Evolutionary conservation across 352 stramenopile genomes (phyloP).

Genomic region (Phytophthora hybrid): DNA sequence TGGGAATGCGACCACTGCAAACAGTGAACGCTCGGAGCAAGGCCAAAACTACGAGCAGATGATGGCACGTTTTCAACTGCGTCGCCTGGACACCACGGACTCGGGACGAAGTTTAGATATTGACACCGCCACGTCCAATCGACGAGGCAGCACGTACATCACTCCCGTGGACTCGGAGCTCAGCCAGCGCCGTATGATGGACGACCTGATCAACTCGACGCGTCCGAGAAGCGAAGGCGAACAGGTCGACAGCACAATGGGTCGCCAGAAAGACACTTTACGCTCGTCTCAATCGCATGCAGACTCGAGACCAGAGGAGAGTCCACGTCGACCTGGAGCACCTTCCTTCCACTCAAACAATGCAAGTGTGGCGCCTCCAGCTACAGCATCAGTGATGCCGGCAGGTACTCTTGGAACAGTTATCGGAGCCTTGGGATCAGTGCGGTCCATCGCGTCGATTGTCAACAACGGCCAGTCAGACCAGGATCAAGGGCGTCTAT

Average conservation of each 20-base stretch:
- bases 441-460: conserved; percentile 9
- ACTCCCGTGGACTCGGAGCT: conserved; percentile 25
- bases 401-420: conserved; percentile 6
- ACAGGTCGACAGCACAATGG: conserved; percentile 14
- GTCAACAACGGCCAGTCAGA: conserved; percentile 13
- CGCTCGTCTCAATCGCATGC: conserved; percentile 16
- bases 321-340: conserved; percentile 21
- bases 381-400: conserved; percentile 17
- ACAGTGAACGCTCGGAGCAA: conserved; percentile 4
- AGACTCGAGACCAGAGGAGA: conserved; percentile 28
- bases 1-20: conserved; percentile 10
- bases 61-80: conserved; percentile 64
- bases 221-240: conserved; percentile 25
- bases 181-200: conserved; percentile 17
- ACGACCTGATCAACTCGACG: conserved; percentile 27
- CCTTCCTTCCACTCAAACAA: conserved; percentile 26
- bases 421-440: conserved; percentile 10
- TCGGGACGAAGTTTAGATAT: conserved; percentile 12
- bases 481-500: conserved; percentile 17
- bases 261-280: conserved; percentile 10
- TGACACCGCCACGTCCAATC: neutral
- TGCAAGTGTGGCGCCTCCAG: conserved; percentile 1
- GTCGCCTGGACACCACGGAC: conserved; percentile 30
- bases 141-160: conserved; percentile 22
- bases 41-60: conserved; percentile 54